These are phyloP conservation scores for Pseudogymnoascus sp. DNA, from an alignment of 2,329 filamentous ascomycete species.

Conservation along the genomic window DNA sequence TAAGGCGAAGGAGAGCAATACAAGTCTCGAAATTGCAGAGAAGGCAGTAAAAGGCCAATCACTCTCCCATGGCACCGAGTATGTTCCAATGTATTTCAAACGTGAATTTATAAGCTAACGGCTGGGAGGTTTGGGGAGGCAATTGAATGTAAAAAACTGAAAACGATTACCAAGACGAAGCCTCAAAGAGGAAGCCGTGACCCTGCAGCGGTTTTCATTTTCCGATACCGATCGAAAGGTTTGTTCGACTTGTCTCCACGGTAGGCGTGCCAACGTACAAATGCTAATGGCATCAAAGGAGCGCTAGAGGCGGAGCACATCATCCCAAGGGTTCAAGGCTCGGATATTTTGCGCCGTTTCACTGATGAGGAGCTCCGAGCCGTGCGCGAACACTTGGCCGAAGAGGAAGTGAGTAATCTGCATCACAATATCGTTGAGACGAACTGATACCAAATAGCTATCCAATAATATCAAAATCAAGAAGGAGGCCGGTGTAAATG, in stretches of 20 bases:
- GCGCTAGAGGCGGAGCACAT: not conserved
- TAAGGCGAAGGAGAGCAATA: not conserved
- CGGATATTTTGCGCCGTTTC: not conserved
- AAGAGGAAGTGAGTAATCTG: not conserved
- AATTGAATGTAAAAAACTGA: not conserved
- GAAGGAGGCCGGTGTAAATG: not conserved
- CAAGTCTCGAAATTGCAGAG: not conserved
- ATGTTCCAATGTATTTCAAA: not conserved
- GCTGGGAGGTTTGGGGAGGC: not conserved
- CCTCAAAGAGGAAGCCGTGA: not conserved
- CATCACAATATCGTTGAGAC: not conserved
- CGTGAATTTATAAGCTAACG: not conserved
- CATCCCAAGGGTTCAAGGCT: not conserved
- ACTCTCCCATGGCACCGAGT: not conserved
- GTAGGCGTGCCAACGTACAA: not conserved
- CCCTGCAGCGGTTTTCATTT: not conserved
- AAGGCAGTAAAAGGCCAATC: not conserved
- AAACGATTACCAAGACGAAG: no score
- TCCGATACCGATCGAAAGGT: not conserved
- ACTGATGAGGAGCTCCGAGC: not conserved
- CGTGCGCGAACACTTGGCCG: not conserved
- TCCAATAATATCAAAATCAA: not conserved
- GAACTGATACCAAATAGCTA: not conserved
- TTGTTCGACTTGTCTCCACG: accelerated
- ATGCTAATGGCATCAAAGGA: not conserved